These are phyloP conservation scores for Parafenestella ontariensis DNA, from an alignment of 2,329 filamentous ascomycete genomes.

Conservation along the genomic window DNA sequence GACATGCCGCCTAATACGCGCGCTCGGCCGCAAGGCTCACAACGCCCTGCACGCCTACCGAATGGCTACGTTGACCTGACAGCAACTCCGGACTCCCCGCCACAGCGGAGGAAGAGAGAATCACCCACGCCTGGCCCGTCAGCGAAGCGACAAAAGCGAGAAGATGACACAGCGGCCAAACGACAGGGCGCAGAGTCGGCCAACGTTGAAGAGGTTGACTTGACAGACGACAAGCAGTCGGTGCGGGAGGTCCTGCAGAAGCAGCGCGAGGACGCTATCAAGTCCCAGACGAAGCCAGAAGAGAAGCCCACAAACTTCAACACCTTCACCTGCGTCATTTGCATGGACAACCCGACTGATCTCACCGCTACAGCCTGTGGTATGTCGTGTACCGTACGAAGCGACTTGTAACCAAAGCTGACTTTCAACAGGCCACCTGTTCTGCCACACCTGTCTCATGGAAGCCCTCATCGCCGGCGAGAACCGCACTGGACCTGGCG, in stretches of 20 bases:
- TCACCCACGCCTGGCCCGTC: conserved; percentile 39
- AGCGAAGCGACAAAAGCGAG: conserved; percentile 37
- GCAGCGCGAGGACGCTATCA: conserved; percentile 60
- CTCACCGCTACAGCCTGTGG: conserved; percentile 67
- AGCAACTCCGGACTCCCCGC: conserved; percentile 28
- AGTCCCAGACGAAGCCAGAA: conserved; percentile 51
- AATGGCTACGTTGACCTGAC: conserved; percentile 50
- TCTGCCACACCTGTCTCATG: conserved; percentile 69
- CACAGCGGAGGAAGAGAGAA: conserved; percentile 26
- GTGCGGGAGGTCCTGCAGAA: conserved; percentile 59
- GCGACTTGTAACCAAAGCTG: conserved; percentile 5
- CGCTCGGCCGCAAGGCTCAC: conserved; percentile 13
- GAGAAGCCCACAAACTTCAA: conserved; percentile 53
- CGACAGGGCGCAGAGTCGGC: conserved; percentile 11
- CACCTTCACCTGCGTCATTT: conserved; percentile 66
- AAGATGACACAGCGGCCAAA: conserved; percentile 15
- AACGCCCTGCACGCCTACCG: conserved; percentile 34
- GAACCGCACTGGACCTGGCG: conserved; percentile 54
- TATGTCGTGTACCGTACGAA: conserved; percentile 45
- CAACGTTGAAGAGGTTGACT: conserved; percentile 58
- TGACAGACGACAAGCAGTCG: conserved; percentile 52
- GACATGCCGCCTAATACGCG: conserved; percentile 26
- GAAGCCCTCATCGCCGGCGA: conserved; percentile 66
- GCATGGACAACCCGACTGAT: conserved; percentile 67
- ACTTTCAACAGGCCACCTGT: conserved; percentile 61